A percentile compares a stretch with the other conserved stretches of the same genome.
Conservation (phyloP, 1,284 basidiomycete genomes). For the Rhodotorula sp. region DNA sequence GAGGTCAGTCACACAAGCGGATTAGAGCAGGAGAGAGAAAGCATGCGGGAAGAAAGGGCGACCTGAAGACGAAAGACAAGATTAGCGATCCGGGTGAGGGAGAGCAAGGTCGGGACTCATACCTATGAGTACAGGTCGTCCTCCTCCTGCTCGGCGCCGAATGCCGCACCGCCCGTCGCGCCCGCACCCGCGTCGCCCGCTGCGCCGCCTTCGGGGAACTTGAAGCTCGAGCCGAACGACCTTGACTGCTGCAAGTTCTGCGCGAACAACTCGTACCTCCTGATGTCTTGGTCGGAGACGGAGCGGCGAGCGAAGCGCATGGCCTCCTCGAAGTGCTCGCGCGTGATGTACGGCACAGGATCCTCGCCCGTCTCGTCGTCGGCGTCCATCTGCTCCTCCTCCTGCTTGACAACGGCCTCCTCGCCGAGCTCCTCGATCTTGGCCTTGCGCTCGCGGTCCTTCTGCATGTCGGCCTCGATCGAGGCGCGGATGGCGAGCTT, state of each 20-base stretch:
- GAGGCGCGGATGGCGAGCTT: slow-evolving; percentile 94
- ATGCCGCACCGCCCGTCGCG: slow-evolving; percentile 63
- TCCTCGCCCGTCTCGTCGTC: slow-evolving; percentile 64
- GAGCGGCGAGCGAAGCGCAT: slow-evolving; percentile 69
- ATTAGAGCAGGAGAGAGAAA: too few species aligned
- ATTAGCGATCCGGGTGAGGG: too few species aligned
- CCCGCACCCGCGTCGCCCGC: slow-evolving; percentile 53
- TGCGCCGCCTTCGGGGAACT: slow-evolving; percentile 81
- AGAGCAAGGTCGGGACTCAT: too few species aligned
- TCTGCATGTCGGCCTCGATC: slow-evolving; percentile 88
- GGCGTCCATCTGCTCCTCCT: slow-evolving; percentile 55
- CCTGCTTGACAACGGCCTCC: slow-evolving; percentile 61
- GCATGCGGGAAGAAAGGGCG: too few species aligned
- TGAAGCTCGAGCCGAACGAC: slow-evolving; percentile 78
- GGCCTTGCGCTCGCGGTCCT: slow-evolving; percentile 74
- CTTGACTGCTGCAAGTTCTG: slow-evolving; percentile 81
- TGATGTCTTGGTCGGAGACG: slow-evolving; percentile 46
- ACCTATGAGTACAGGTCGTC: slow-evolving; percentile 69
- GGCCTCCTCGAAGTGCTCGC: slow-evolving; percentile 51
- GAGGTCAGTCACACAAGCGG: too few species aligned
- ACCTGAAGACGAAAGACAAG: too few species aligned
- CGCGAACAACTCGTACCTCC: slow-evolving; percentile 77
- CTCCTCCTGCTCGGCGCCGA: slow-evolving; percentile 72
- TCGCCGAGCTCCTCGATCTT: slow-evolving; percentile 67
- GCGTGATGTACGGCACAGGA: slow-evolving; percentile 93